Evolutionary conservation across 2,329 filamentous ascomycete species (phyloP).

Genomic region (Parafenestella ontariensis): DNA sequence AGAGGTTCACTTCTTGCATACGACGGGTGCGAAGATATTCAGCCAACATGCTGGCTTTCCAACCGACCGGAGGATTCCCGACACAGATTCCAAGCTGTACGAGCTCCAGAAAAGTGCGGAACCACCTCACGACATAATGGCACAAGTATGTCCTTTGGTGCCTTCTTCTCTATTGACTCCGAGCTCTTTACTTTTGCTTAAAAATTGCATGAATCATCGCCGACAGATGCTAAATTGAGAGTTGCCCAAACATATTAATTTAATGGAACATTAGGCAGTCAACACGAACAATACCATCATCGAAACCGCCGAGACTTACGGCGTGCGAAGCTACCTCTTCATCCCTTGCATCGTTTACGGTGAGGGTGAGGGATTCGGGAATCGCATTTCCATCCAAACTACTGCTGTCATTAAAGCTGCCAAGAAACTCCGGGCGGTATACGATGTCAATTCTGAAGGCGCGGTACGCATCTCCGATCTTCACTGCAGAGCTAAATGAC

Average conservation of each 20-base stretch:
- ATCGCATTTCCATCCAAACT: slow-evolving; percentile 60
- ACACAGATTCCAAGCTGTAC: slow-evolving; percentile 55
- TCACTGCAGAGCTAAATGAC: not conserved
- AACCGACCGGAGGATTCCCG: slow-evolving; percentile 51
- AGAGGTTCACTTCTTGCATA: slow-evolving; percentile 61
- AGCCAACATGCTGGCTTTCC: slow-evolving; percentile 56
- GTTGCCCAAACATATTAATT: too few species aligned
- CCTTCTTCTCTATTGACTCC: not conserved
- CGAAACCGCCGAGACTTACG: slow-evolving; percentile 51
- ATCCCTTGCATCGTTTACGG: slow-evolving; percentile 62
- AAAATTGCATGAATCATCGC: not conserved
- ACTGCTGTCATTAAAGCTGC: slow-evolving; percentile 58
- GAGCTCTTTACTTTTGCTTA: not conserved
- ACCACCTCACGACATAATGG: slow-evolving; percentile 4
- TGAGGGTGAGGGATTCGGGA: slow-evolving; percentile 59
- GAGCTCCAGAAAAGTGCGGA: slow-evolving; percentile 50
- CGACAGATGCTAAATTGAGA: too few species aligned
- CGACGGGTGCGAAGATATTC: slow-evolving; percentile 62
- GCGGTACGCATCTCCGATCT: slow-evolving; percentile 37
- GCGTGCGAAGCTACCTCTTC: slow-evolving; percentile 61
- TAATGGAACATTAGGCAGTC: slow-evolving; percentile 43
- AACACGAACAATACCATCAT: slow-evolving; percentile 54
- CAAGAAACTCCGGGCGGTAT: slow-evolving; percentile 50
- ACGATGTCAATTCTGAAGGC: slow-evolving; percentile 31
- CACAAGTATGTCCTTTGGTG: not conserved